phyloP scores from a whole-genome alignment of 1,284 basidiomycete species.

The Cerrena zonata region DNA sequence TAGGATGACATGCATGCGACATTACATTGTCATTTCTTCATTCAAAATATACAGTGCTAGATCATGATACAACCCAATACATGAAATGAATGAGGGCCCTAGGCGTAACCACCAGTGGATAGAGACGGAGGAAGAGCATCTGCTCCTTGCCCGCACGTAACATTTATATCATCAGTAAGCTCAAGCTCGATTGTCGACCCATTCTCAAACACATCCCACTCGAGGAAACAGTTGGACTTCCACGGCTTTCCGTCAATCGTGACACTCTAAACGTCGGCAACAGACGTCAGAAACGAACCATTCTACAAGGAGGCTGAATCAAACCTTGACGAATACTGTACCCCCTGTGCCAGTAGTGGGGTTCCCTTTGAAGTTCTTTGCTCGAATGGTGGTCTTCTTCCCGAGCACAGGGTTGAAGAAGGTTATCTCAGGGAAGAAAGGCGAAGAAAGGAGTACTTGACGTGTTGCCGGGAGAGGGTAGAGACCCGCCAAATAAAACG shows the following conservation, averaged over 20 bases:
- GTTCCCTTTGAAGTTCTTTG: constrained; percentile 48
- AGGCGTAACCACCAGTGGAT: constrained; percentile 49
- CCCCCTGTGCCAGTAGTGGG: constrained; percentile 46
- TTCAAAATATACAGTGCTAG: too few species aligned
- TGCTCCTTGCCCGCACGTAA: constrained; percentile 42
- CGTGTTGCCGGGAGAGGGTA: constrained; percentile 58
- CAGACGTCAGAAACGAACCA: constrained; percentile 2
- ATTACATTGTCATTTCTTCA: too few species aligned
- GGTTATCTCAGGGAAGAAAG: constrained; percentile 54
- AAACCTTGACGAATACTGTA: constrained; percentile 50
- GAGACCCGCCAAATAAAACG: constrained; percentile 55
- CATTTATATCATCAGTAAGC: constrained; percentile 45
- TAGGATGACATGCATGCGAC: too few species aligned
- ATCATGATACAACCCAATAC: too few species aligned
- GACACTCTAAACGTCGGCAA: constrained; percentile 38
- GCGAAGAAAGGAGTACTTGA: constrained; percentile 56
- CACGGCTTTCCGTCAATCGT: constrained; percentile 49
- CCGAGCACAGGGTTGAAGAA: constrained; percentile 55
- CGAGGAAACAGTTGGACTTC: constrained; percentile 56
- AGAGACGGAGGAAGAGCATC: constrained; percentile 52
- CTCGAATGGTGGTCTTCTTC: constrained; percentile 50
- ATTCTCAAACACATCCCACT: constrained; percentile 52
- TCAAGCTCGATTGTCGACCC: constrained; percentile 47
- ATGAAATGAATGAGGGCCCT: too few species aligned
- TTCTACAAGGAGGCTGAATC: constrained; percentile 8